phyloP scores from a whole-genome alignment of 257 asterid species.

The Oldenlandia corymbosa region DNA sequence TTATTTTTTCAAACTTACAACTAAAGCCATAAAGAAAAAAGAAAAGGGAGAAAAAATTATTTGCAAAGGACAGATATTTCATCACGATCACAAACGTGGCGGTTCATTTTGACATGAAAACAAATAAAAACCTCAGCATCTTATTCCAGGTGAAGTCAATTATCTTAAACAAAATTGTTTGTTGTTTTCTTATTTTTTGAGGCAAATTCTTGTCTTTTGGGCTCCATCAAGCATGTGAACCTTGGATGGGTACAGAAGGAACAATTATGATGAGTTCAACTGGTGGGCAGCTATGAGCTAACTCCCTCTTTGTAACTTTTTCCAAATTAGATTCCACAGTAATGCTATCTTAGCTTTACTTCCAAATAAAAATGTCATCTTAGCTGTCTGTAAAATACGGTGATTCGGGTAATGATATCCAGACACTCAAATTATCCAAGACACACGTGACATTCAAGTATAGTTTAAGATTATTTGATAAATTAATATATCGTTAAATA shows the following conservation, averaged over 20 bases:
- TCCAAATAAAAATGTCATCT: too few species aligned
- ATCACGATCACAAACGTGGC: constrained; percentile 8
- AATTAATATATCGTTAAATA: too few species aligned
- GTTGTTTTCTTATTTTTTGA: too few species aligned
- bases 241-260: constrained; percentile 44
- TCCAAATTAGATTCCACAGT: background rate
- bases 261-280: constrained; percentile 36
- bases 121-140: background rate
- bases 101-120: background rate
- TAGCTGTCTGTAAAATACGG: too few species aligned
- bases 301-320: constrained; percentile 7
- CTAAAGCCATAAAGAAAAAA: constrained; percentile 1
- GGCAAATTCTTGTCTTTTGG: too few species aligned
- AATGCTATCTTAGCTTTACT: too few species aligned
- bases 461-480: too few species aligned
- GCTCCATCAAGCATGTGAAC: constrained; percentile 44
- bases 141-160: constrained; percentile 18
- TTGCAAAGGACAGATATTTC: background rate
- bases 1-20: background rate
- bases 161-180: constrained; percentile 41
- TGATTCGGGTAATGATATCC: too few species aligned
- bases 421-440: too few species aligned
- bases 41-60: background rate
- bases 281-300: too few species aligned
- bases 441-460: too few species aligned